A percentile compares a stretch with the other conserved stretches of the same genome.
These are phyloP conservation scores for Flaveria sonorensis DNA, from an alignment of 129 eudicot species.

Conservation along the genomic window DNA sequence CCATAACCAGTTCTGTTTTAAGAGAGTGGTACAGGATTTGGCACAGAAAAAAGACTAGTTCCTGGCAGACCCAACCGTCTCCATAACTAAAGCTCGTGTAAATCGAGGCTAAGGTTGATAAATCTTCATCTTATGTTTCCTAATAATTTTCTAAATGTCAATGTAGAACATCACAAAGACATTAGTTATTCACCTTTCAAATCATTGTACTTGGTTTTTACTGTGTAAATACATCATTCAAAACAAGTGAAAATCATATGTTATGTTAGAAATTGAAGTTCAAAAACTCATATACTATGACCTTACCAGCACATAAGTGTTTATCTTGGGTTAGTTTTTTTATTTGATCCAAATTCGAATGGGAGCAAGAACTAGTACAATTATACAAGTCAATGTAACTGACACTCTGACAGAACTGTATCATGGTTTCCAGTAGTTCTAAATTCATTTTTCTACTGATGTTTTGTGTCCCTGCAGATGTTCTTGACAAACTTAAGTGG, in stretches of 20 bases:
- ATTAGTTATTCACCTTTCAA: constrained; percentile 2
- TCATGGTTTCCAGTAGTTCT: not conserved
- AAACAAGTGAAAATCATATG: not conserved
- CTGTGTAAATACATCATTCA: not conserved
- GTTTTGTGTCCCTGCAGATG: not conserved
- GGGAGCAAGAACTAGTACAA: too few species aligned
- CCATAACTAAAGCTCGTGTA: constrained; percentile 51
- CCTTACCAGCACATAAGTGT: not conserved
- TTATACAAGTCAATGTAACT: not conserved
- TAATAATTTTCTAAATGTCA: constrained; percentile 15
- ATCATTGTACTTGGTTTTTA: constrained; percentile 7
- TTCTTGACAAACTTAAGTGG: too few species aligned
- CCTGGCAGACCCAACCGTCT: constrained; percentile 85
- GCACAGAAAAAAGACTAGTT: constrained; percentile 54
- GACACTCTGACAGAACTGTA: too few species aligned
- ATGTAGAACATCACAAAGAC: not conserved
- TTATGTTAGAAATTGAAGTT: not conserved
- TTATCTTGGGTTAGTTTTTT: not conserved
- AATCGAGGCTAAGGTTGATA: constrained; percentile 11
- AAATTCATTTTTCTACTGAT: not conserved
- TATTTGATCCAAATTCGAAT: not conserved
- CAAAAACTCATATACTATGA: not conserved
- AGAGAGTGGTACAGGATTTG: constrained; percentile 44
- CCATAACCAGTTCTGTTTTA: constrained; percentile 21
- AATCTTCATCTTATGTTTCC: constrained; percentile 18